Conservation (phyloP, 192 early-diverging fungal genomes). For the Mortierella antarctica region DNA sequence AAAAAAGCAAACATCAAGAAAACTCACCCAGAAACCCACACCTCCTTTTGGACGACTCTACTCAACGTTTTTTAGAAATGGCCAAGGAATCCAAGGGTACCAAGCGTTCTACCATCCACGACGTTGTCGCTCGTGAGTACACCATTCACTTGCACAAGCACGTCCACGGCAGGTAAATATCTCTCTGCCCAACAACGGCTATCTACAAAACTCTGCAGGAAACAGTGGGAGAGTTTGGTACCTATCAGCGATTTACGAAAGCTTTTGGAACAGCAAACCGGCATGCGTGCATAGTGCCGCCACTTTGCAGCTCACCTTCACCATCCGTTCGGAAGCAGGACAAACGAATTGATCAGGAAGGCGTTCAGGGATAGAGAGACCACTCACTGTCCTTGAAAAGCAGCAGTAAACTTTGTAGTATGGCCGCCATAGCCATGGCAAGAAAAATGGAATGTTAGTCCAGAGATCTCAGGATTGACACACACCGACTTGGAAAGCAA, state of each 20-base stretch:
- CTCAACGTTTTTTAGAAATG: constrained; percentile 60
- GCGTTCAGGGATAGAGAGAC: background rate
- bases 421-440: background rate
- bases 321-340: background rate
- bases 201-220: background rate
- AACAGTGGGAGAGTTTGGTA: too few relatives aligned
- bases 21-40: background rate
- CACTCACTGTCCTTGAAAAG: background rate
- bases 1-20: background rate
- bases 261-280: background rate
- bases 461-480: background rate
- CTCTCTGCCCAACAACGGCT: background rate
- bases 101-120: constrained; percentile 84
- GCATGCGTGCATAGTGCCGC: background rate
- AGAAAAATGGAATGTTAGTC: background rate
- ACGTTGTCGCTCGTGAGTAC: constrained; percentile 98
- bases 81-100: constrained; percentile 78
- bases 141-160: constrained; percentile 99
- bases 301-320: too few relatives aligned
- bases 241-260: background rate
- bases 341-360: background rate
- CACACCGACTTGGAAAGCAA: too few relatives aligned
- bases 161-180: constrained; percentile 76
- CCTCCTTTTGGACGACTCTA: too few relatives aligned
- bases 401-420: background rate